A percentile compares a stretch with the other conserved stretches of the same genome.
Evolutionary conservation across 2,329 filamentous ascomycete species (phyloP).

Genomic region (Allantophomopsis lycopodina): DNA sequence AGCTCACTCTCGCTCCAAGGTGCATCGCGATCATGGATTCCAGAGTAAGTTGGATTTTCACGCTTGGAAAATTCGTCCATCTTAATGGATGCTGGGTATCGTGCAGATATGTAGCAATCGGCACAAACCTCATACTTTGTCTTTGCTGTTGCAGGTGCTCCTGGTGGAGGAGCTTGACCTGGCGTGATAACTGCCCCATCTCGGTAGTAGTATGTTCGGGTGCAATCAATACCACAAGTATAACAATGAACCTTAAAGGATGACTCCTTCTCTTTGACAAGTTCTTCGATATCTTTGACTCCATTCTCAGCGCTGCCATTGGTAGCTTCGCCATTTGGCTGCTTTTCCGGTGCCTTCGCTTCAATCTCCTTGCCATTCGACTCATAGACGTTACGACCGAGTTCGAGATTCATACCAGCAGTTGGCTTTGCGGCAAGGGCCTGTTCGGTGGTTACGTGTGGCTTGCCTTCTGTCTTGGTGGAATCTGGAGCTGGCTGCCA

Average conservation of each 20-base stretch:
- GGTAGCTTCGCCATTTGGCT: slow-evolving; percentile 59
- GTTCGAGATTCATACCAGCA: slow-evolving; percentile 77
- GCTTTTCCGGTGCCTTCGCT: slow-evolving; percentile 49
- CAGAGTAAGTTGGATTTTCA: slow-evolving; percentile 74
- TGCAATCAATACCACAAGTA: slow-evolving; percentile 86
- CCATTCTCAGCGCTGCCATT: slow-evolving; percentile 44
- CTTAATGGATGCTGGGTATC: slow-evolving; percentile 67
- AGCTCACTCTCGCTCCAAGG: slow-evolving; percentile 87
- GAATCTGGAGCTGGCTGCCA: slow-evolving; percentile 85
- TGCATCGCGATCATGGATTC: slow-evolving; percentile 67
- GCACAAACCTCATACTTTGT: slow-evolving; percentile 82
- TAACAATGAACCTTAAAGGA: slow-evolving; percentile 63
- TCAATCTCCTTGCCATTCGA: slow-evolving; percentile 75
- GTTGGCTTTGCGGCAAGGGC: slow-evolving; percentile 56
- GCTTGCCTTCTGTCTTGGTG: slow-evolving; percentile 45
- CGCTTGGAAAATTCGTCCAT: slow-evolving; percentile 76
- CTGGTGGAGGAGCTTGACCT: slow-evolving; percentile 10
- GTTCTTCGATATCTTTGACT: slow-evolving; percentile 34
- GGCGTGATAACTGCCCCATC: slow-evolving; percentile 30
- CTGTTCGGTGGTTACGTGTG: slow-evolving; percentile 26
- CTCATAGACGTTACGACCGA: slow-evolving; percentile 92
- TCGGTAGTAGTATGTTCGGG: slow-evolving; percentile 55
- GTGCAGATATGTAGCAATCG: slow-evolving; percentile 74
- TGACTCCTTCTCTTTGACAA: slow-evolving; percentile 46
- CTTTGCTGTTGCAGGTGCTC: slow-evolving; percentile 25